Percentiles rank a stretch among this genome's conserved stretches.
Conservation (phyloP, 129 eudicot species). For the Arctium lappa region DNA sequence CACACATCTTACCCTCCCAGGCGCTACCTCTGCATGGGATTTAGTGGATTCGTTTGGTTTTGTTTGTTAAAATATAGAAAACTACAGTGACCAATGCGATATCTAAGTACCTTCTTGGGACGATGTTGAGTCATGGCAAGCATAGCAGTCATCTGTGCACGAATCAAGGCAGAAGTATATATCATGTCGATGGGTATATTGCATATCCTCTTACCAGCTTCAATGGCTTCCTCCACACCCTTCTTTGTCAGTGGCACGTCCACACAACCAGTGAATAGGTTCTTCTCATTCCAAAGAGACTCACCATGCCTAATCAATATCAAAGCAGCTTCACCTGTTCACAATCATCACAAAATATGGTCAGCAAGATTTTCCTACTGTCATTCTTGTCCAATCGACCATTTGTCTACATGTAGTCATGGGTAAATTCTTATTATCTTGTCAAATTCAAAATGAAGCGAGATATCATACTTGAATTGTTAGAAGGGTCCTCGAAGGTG, state of each 20-base stretch:
- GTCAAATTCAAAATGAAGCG: background rate
- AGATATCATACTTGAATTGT: constrained; percentile 26
- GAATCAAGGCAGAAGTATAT: constrained; percentile 82
- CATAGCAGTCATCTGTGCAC: constrained; percentile 99
- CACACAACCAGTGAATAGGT: constrained; percentile 93
- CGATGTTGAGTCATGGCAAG: constrained; percentile 99
- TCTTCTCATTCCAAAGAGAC: constrained; percentile 95
- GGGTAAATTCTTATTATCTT: background rate
- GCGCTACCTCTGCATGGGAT: too few relatives aligned
- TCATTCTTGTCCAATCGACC: background rate
- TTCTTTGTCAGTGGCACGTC: constrained; percentile 87
- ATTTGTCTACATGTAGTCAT: background rate
- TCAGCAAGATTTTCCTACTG: background rate
- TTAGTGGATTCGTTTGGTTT: too few relatives aligned
- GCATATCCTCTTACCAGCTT: constrained; percentile 92
- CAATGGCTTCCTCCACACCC: constrained; percentile 98
- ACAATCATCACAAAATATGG: background rate
- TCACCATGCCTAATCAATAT: constrained; percentile 92
- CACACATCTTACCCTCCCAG: too few relatives aligned
- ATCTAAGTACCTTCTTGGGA: constrained; percentile 60
- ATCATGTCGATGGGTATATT: constrained; percentile 90
- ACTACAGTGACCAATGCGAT: background rate
- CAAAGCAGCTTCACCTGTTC: constrained; percentile 80
- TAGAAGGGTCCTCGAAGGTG: constrained; percentile 26
- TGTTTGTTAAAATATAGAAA: too few relatives aligned